Base-by-base conservation (phyloP, 805 yeast genomes). In the Barnettozyma pratensis region DNA sequence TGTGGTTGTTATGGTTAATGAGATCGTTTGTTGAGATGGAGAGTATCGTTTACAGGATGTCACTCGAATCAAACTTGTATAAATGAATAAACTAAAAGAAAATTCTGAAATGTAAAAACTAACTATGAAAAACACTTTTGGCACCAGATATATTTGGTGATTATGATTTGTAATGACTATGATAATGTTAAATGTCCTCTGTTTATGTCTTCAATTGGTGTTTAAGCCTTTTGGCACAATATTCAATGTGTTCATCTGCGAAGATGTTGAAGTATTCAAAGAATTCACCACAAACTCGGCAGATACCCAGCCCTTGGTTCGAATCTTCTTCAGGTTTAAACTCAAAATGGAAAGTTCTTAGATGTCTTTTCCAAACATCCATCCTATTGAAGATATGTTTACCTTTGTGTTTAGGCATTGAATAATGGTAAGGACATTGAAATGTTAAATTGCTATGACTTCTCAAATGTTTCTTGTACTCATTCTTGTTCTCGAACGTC, bases 371-470 rank as follows among this genome's bases (percentile, higher is more conserved):
- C 53, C 85, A 68, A 31, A 86, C 91, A 59, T 86, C 94, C 51
- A 84, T 66, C 41, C 94, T 71, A 57, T 80, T 81, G 66, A 86
- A 86, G 0, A 87, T 77, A 12, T 92, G 91, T 25, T 85, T 87
- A 54, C 83, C 84, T 47, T 85, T 72, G 63, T 85, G 94, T 61
- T 91, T 85, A 4, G 42, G 42, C 42, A 49, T 32, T 4, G 42
- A 36, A 26, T 14, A n/a, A 37, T 49, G 44, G 32, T 46, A 49
- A 9, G 52, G 52, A 37, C 52, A 49, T 29, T 39, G 39, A 35
- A 49, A 49, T 3, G 39, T 49, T n/a, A 42, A 40, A 14, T 14
- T 31, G 8, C 27, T 39, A 28, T 49, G 52, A 31, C 32, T 42
- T 39, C 44, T 49, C 38, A 46, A 42, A 41, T 49, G 52, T 32